phyloP scores from a whole-genome alignment of 768 basidiomycete species.

The Amanita phalloides region DNA sequence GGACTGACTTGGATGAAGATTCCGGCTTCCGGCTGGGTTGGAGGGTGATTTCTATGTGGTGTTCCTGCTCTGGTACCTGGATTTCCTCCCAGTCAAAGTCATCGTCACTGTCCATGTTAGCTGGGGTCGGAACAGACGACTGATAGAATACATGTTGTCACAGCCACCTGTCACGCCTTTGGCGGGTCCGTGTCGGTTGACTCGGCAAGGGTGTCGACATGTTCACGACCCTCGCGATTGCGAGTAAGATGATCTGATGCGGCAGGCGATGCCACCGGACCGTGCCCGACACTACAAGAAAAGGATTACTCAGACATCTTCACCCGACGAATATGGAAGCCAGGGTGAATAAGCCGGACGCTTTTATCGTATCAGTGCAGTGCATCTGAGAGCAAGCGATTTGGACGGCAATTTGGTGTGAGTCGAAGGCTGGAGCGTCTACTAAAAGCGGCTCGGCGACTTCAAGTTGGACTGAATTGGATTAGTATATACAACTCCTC shows the following conservation, averaged over 20 bases:
- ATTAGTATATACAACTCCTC: neutral
- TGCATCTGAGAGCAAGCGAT: too few species aligned
- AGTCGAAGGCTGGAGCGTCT: neutral
- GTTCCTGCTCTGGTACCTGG: slow-evolving; percentile 39
- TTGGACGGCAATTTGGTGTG: neutral
- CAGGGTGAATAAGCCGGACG: too few species aligned
- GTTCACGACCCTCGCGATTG: too few species aligned
- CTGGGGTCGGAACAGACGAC: slow-evolving; percentile 9
- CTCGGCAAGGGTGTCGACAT: too few species aligned
- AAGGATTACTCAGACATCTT: too few species aligned
- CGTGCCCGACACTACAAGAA: too few species aligned
- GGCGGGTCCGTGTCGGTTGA: too few species aligned
- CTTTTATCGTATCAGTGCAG: too few species aligned
- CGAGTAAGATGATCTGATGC: too few species aligned
- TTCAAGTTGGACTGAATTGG: neutral
- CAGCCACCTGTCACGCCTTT: neutral
- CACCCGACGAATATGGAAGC: too few species aligned
- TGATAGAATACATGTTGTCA: neutral
- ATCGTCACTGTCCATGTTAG: slow-evolving; percentile 39
- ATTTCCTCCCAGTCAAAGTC: slow-evolving; percentile 81
- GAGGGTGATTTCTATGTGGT: slow-evolving; percentile 66
- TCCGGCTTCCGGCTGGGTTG: slow-evolving; percentile 28
- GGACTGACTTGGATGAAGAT: slow-evolving; percentile 34
- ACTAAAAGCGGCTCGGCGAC: neutral
- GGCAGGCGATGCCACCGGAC: too few species aligned